phyloP scores from a whole-genome alignment of 345 rosid species.

The Hibiscus trionum region DNA sequence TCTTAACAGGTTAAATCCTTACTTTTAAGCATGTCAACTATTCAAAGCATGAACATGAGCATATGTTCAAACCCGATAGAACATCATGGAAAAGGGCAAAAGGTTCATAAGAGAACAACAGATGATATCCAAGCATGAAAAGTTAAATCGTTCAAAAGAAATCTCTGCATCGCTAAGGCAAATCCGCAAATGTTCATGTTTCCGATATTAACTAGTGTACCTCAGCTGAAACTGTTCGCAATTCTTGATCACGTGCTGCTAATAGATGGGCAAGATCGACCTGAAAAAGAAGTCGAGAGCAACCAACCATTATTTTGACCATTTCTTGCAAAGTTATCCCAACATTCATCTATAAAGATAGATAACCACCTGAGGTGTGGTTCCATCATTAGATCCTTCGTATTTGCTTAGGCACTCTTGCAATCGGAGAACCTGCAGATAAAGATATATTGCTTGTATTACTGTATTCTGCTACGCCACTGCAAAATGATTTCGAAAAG shows the following conservation, averaged over 20 bases:
- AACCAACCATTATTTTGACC: neutral
- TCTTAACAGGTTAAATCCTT: neutral
- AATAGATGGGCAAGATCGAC: slow-evolving; percentile 90
- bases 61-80: neutral
- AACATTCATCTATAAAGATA: neutral
- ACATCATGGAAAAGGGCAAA: neutral
- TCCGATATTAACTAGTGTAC: slow-evolving; percentile 19
- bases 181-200: neutral
- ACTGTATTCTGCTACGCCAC: neutral
- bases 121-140: neutral
- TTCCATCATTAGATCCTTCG: slow-evolving; percentile 76
- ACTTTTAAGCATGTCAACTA: neutral
- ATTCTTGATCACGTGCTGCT: slow-evolving; percentile 92
- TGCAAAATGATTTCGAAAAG: neutral
- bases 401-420: slow-evolving; percentile 93
- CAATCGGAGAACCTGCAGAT: slow-evolving; percentile 64
- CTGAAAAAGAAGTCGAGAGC: slow-evolving; percentile 29
- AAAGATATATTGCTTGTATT: neutral
- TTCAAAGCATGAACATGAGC: neutral
- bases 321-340: neutral
- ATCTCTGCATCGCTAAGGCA: neutral
- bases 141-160: slow-evolving; percentile 28
- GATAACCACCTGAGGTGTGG: slow-evolving; percentile 71
- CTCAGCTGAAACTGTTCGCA: slow-evolving; percentile 90
- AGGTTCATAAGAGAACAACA: neutral